These are phyloP conservation scores for Trichoderma sp. DNA, from an alignment of 2,329 filamentous ascomycete species.

Conservation along the genomic window DNA sequence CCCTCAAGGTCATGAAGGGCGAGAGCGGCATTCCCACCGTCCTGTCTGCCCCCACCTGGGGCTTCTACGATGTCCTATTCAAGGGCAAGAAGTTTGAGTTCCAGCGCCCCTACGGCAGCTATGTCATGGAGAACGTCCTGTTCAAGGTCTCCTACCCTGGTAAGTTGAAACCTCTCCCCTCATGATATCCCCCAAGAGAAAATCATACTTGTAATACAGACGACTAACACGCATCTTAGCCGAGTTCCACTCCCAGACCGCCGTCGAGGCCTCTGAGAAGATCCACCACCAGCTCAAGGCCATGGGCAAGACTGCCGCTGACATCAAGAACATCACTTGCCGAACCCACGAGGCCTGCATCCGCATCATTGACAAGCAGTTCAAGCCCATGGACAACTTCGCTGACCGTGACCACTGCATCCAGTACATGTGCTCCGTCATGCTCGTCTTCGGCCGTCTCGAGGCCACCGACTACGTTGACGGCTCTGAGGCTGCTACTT, in stretches of 20 bases:
- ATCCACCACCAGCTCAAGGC: constrained; percentile 81
- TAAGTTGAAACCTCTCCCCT: constrained; percentile 48
- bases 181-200: background rate
- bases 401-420: constrained; percentile 99
- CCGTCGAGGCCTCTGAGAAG: constrained; percentile 90
- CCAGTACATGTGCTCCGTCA: constrained; percentile 97
- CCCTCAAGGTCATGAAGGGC: constrained; percentile 87
- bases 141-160: constrained; percentile 99
- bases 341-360: constrained; percentile 98
- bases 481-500: constrained; percentile 88
- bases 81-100: constrained; percentile 95
- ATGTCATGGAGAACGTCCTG: constrained; percentile 99
- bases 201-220: background rate
- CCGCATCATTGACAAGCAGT: constrained; percentile 99
- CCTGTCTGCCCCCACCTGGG: constrained; percentile 90
- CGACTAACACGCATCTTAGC: constrained; percentile 48
- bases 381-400: constrained; percentile 99
- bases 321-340: constrained; percentile 92
- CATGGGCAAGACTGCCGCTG: constrained; percentile 86
- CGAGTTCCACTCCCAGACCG: constrained; percentile 98
- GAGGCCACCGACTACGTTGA: constrained; percentile 93
- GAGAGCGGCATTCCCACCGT: constrained; percentile 91
- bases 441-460: constrained; percentile 94
- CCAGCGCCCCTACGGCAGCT: constrained; percentile 94
- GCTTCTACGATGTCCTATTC: constrained; percentile 98